Evolutionary conservation across 2,329 filamentous ascomycete species (phyloP).

Genomic region (Aspergillus neoniger): DNA sequence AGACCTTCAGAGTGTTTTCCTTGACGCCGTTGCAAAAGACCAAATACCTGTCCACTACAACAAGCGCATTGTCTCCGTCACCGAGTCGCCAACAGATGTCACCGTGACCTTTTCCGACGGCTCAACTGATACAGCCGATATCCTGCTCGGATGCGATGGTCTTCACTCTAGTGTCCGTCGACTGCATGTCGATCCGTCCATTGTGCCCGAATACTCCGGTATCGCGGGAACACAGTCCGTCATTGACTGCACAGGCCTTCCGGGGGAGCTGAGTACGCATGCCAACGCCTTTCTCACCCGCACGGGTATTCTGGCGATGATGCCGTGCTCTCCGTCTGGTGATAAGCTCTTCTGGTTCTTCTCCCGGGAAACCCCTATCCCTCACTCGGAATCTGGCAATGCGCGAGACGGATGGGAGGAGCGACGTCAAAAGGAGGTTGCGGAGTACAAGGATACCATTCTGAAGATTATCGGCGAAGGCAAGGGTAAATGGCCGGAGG

Average conservation of each 20-base stretch:
- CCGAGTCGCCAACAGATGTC: conserved; percentile 18
- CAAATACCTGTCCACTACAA: conserved; percentile 6
- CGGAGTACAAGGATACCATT: conserved; percentile 24
- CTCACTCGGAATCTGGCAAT: conserved; percentile 20
- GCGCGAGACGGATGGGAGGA: conserved; percentile 33
- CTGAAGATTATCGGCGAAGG: conserved; percentile 3
- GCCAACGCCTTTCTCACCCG: conserved; percentile 23
- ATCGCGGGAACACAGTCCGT: conserved; percentile 25
- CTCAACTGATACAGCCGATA: conserved; percentile 13
- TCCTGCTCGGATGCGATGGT: conserved; percentile 43
- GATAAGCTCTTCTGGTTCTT: conserved; percentile 35
- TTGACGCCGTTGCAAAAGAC: conserved; percentile 20
- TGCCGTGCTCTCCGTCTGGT: conserved; percentile 23
- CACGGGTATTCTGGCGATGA: conserved; percentile 28
- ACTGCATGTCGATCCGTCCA: conserved; percentile 31
- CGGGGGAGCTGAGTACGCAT: neutral
- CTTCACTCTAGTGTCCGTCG: conserved; percentile 41
- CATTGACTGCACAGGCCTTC: conserved; percentile 8
- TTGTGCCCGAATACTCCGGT: conserved; percentile 37
- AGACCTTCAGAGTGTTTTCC: conserved; percentile 30
- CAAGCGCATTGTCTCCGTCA: conserved; percentile 18
- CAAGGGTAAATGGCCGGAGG: conserved; percentile 2
- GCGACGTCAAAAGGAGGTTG: conserved; percentile 27
- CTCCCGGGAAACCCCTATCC: conserved; percentile 27
- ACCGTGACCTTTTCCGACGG: conserved; percentile 20